Evolutionary conservation across 2,329 filamentous ascomycete species (phyloP).

Genomic region (Xylaria sp.): DNA sequence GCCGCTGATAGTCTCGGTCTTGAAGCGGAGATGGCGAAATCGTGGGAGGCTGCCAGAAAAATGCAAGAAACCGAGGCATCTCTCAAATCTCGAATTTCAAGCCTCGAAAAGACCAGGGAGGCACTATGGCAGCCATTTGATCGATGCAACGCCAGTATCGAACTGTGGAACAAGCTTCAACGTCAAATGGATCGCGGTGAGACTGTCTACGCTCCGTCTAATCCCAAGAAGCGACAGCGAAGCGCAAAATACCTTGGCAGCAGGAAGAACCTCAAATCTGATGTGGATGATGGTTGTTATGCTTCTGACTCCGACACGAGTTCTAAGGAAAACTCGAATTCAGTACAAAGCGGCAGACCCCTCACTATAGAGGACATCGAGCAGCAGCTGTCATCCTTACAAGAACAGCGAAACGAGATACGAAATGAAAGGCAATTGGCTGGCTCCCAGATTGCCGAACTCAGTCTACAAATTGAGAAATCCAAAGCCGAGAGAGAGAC

Average conservation of each 20-base stretch:
- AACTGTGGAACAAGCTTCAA: conserved; percentile 43
- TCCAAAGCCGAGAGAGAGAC: conserved; percentile 45
- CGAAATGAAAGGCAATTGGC: conserved; percentile 45
- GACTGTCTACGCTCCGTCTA: conserved; percentile 46
- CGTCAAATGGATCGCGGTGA: conserved; percentile 54
- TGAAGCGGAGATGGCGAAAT: conserved; percentile 52
- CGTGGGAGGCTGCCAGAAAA: conserved; percentile 47
- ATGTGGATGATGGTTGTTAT: conserved; percentile 43
- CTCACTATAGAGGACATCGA: conserved; percentile 58
- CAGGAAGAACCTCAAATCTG: conserved; percentile 32
- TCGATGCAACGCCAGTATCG: conserved; percentile 55
- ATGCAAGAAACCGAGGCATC: conserved; percentile 35
- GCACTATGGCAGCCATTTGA: conserved; percentile 50
- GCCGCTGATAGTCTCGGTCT: conserved; percentile 52
- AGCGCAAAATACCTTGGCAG: conserved; percentile 31
- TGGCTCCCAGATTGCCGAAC: conserved; percentile 52
- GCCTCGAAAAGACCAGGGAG: conserved; percentile 50
- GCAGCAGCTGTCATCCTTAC: conserved; percentile 47
- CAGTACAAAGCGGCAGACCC: conserved; percentile 44
- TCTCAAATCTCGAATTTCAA: conserved; percentile 35
- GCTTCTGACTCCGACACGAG: conserved; percentile 46
- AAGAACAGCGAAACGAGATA: conserved; percentile 46
- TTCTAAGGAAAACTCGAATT: conserved; percentile 46
- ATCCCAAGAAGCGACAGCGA: conserved; percentile 57
- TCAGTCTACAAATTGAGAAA: conserved; percentile 50